Evolutionary conservation across 108 stramenopile species (phyloP).

Genomic region (Conticribra guillardii): DNA sequence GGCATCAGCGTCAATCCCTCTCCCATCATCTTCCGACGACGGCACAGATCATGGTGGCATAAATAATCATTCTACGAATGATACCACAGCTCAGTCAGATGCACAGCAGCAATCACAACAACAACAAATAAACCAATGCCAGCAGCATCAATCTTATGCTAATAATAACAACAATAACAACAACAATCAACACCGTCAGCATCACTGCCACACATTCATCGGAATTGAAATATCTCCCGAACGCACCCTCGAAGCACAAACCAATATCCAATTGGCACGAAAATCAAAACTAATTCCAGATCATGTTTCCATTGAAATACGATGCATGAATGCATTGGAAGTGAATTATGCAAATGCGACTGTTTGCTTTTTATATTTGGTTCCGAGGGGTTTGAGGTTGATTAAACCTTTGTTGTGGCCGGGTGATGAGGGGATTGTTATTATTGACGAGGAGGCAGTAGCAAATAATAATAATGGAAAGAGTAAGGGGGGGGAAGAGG

Average conservation of each 20-base stretch:
- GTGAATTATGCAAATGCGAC: slow-evolving; percentile 58
- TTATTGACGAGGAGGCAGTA: neutral
- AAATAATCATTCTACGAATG: too few relatives aligned
- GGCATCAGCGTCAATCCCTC: slow-evolving; percentile 48
- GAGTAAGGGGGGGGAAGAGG: neutral
- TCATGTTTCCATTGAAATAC: slow-evolving; percentile 50
- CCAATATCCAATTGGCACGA: slow-evolving; percentile 39
- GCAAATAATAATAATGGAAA: too few relatives aligned
- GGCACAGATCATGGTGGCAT: too few relatives aligned
- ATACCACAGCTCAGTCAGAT: slow-evolving; percentile 1
- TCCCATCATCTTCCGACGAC: neutral
- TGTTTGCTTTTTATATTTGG: slow-evolving; percentile 81
- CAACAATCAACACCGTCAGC: slow-evolving; percentile 16
- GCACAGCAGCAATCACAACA: slow-evolving; percentile 9
- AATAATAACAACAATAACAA: neutral
- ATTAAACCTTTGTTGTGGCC: slow-evolving; percentile 56
- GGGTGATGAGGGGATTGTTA: neutral
- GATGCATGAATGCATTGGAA: slow-evolving; percentile 77
- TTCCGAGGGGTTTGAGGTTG: slow-evolving; percentile 80
- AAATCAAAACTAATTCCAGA: slow-evolving; percentile 30
- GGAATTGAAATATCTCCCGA: slow-evolving; percentile 80
- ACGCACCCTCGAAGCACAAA: slow-evolving; percentile 49
- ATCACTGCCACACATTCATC: slow-evolving; percentile 49
- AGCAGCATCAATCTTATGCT: neutral
- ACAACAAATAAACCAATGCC: too few relatives aligned